Evolutionary conservation across 768 basidiomycete species (phyloP).

Genomic region (Roridomyces roridus): DNA sequence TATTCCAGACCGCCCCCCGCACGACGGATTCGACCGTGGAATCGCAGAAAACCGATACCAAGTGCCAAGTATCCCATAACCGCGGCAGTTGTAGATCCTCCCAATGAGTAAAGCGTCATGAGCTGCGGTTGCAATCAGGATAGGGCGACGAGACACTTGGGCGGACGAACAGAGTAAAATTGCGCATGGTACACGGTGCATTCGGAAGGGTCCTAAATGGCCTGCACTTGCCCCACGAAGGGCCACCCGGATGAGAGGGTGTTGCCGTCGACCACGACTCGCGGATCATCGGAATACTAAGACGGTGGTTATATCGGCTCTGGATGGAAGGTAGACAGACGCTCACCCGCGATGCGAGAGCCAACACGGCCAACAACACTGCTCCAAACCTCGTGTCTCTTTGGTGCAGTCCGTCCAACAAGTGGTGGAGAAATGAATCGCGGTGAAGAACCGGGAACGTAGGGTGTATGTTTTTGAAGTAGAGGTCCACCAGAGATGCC

Average conservation of each 20-base stretch:
- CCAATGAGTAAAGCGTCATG: slow-evolving; percentile 37
- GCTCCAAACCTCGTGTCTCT: slow-evolving; percentile 48
- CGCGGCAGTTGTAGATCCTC: slow-evolving; percentile 51
- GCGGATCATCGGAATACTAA: slow-evolving; percentile 14
- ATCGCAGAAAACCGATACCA: slow-evolving; percentile 66
- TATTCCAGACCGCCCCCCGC: slow-evolving; percentile 35
- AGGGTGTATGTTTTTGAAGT: slow-evolving; percentile 48
- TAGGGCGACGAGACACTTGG: background rate
- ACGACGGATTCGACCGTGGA: slow-evolving; percentile 64
- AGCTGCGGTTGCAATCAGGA: slow-evolving; percentile 25
- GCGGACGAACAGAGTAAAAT: slow-evolving; percentile 55
- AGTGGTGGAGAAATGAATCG: background rate
- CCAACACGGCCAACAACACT: slow-evolving; percentile 53
- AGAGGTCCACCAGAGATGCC: slow-evolving; percentile 50
- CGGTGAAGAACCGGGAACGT: slow-evolving; percentile 47
- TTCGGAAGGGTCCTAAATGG: slow-evolving; percentile 59
- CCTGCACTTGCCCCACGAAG: slow-evolving; percentile 65
- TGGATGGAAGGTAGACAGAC: background rate
- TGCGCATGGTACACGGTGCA: slow-evolving; percentile 76
- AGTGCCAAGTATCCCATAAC: slow-evolving; percentile 43
- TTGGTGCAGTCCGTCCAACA: slow-evolving; percentile 35
- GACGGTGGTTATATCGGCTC: no score
- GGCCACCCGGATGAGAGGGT: slow-evolving; percentile 62
- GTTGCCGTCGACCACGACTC: background rate
- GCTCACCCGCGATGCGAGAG: slow-evolving; percentile 54